Conservation (phyloP, 225 moss, liverwort and hornwort genomes). For the Anthoceros angustus region DNA sequence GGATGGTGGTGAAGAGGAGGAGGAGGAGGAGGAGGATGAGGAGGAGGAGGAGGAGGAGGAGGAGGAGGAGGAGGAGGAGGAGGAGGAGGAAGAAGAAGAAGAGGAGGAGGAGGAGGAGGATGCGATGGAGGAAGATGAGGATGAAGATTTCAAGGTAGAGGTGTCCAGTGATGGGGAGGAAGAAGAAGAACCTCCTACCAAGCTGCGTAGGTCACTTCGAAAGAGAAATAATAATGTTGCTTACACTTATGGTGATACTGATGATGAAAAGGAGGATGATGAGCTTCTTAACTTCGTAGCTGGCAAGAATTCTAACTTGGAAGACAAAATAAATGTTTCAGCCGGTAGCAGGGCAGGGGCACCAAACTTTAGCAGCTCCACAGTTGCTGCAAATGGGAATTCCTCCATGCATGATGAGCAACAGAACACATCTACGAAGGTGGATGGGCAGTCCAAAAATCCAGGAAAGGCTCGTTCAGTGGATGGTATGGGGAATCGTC, state of each 20-base stretch:
- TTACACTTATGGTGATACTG: background rate
- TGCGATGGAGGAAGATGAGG: conserved; percentile 12
- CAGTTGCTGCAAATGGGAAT: too few relatives aligned
- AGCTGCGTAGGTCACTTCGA: conserved; percentile 3
- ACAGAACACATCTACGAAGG: background rate
- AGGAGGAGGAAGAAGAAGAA: conserved; percentile 28
- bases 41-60: conserved; percentile 15
- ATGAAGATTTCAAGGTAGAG: conserved; percentile 13
- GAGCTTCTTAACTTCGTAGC: background rate
- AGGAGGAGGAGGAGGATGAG: conserved; percentile 12
- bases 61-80: conserved; percentile 19
- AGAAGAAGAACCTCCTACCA: background rate
- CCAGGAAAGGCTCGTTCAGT: background rate
- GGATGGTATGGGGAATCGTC: background rate
- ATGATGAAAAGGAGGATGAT: background rate
- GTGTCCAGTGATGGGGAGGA: background rate
- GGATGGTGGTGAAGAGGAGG: conserved; percentile 13
- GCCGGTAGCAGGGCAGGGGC: background rate
- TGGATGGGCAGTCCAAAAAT: background rate
- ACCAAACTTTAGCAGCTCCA: too few relatives aligned
- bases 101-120: conserved; percentile 29
- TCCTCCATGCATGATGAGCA: too few relatives aligned
- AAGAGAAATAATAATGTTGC: background rate
- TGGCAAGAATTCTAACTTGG: background rate
- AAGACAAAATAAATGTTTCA: background rate